These are phyloP conservation scores for Aspergillus ustus DNA, from an alignment of 2,329 filamentous ascomycete species.

Conservation along the genomic window DNA sequence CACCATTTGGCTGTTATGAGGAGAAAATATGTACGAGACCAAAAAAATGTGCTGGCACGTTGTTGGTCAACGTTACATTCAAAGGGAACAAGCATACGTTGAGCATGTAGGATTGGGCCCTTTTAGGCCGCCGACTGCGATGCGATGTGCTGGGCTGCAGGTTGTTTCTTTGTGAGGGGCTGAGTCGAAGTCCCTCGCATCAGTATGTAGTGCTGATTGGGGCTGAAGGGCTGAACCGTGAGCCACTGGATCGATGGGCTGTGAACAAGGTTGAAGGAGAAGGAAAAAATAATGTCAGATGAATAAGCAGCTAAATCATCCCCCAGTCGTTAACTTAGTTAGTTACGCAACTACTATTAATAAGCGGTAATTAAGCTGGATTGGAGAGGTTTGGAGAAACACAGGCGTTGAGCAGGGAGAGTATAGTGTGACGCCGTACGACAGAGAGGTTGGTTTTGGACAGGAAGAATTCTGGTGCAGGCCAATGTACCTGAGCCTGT, in stretches of 20 bases:
- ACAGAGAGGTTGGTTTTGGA: not conserved
- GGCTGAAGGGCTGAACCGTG: not conserved
- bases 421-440: slow-evolving; percentile 3
- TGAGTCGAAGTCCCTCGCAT: not conserved
- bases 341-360: not conserved
- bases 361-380: slow-evolving; percentile 1
- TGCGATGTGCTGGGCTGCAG: not conserved
- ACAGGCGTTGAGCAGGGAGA: slow-evolving; percentile 6
- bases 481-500: not conserved
- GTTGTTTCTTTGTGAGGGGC: not conserved
- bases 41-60: not conserved
- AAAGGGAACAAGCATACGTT: not conserved
- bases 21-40: not conserved
- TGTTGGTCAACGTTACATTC: slow-evolving; percentile 1
- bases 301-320: not conserved
- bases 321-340: too few species aligned
- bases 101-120: not conserved
- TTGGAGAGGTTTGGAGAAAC: not conserved
- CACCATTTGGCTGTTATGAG: not conserved
- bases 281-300: not conserved
- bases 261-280: not conserved
- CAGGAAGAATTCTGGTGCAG: not conserved
- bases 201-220: not conserved
- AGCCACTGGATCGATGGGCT: not conserved
- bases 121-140: not conserved